Evolutionary conservation across 164 flowering plant genomes (phyloP).

Genomic region (Aristolochia contorta): DNA sequence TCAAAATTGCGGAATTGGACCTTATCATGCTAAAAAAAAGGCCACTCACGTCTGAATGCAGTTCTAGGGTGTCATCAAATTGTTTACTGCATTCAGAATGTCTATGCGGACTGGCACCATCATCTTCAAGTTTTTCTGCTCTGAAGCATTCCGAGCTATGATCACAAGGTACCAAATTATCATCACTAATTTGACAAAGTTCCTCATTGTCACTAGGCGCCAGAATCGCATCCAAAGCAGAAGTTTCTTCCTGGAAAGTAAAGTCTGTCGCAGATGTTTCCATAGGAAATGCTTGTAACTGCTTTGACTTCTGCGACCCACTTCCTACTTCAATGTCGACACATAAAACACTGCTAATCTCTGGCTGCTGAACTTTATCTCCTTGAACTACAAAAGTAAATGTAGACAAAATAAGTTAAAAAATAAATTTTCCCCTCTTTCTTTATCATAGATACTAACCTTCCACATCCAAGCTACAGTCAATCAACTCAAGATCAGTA

Average conservation of each 20-base stretch:
- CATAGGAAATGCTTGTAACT: slow-evolving; percentile 3
- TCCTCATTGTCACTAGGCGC: slow-evolving; percentile 8
- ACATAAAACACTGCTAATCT: slow-evolving; percentile 2
- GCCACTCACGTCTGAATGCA: slow-evolving; percentile 22
- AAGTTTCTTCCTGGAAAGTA: slow-evolving; percentile 5
- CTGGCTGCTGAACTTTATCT: slow-evolving; percentile 2
- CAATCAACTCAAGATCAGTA: neutral
- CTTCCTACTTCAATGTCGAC: slow-evolving; percentile 11
- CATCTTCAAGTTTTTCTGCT: slow-evolving; percentile 7
- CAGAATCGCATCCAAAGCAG: slow-evolving; percentile 11
- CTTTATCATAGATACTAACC: too few relatives aligned
- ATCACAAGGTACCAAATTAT: slow-evolving; percentile 11
- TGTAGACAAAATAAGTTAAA: neutral
- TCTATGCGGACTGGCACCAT: slow-evolving; percentile 9
- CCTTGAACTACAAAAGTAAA: slow-evolving; percentile 12
- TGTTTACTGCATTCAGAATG: slow-evolving; percentile 8
- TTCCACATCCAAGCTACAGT: neutral
- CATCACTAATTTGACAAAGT: slow-evolving; percentile 3
- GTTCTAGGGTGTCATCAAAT: slow-evolving; percentile 8
- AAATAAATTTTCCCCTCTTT: too few relatives aligned
- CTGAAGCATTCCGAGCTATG: slow-evolving; percentile 5
- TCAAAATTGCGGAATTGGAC: neutral
- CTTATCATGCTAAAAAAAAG: neutral
- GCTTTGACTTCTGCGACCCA: slow-evolving; percentile 8
- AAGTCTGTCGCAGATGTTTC: slow-evolving; percentile 6